Conservation (phyloP, 495 filamentous ascomycete species). For the Cercophora samala region DNA sequence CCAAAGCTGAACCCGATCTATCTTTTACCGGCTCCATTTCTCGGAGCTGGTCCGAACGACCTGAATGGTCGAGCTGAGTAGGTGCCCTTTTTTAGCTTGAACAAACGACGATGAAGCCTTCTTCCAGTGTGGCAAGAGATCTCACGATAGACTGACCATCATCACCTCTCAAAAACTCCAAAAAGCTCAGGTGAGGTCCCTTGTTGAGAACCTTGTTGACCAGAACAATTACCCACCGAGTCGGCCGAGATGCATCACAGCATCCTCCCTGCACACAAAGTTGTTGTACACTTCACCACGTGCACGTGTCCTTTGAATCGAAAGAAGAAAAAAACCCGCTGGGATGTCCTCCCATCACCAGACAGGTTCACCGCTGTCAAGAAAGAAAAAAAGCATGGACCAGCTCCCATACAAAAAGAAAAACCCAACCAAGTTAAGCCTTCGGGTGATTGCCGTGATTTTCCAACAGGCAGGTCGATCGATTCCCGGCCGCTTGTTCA, state of each 20-base stretch:
- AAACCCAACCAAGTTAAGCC: background rate
- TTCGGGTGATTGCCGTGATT: slow-evolving; percentile 13
- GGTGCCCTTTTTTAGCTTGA: too few relatives aligned
- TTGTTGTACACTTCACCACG: too few relatives aligned
- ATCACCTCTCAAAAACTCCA: background rate
- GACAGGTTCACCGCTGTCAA: background rate
- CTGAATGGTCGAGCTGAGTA: background rate
- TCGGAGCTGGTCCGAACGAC: background rate
- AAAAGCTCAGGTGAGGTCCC: background rate
- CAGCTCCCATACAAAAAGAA: background rate
- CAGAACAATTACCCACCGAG: too few relatives aligned
- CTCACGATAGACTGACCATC: background rate
- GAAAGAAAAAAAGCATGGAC: background rate
- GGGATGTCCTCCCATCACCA: background rate
- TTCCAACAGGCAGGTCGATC: background rate
- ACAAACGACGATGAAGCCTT: too few relatives aligned
- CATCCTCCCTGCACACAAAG: too few relatives aligned
- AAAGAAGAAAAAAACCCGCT: background rate
- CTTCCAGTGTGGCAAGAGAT: background rate
- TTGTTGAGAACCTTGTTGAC: background rate
- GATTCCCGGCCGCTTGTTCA: background rate
- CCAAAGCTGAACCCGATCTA: background rate
- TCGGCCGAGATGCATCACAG: too few relatives aligned
- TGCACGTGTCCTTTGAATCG: background rate
- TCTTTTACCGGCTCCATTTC: background rate